Evolutionary conservation across 2,329 filamentous ascomycete species (phyloP), one percentile per base, ranked within the genome.

Genomic region (Berkeleyomyces basicola): DNA sequence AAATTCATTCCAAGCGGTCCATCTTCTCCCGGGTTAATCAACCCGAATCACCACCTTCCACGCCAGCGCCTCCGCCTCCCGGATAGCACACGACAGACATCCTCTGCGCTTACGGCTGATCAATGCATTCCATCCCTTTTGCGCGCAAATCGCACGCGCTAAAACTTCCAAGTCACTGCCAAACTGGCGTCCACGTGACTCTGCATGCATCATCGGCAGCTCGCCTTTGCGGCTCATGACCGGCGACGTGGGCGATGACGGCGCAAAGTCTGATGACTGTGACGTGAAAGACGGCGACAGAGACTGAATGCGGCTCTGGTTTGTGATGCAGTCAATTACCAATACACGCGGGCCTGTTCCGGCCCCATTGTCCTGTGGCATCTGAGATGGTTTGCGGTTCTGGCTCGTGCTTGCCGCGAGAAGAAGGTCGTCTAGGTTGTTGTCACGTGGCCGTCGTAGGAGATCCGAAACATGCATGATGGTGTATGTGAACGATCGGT

Each of bases 51-150:
- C 78, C 36, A 89, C 79, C 67, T 80, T 81, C 76, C 88, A 84
- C 1, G 82, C 84, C 64, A 90, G 70, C 2, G 84, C 87, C 4
- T 83, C 82, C 0, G 86, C 87, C 74, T 92, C 87, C 16, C 88
- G 79, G 51, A 92, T 81, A 47, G 85, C 86, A 71, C 88, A 92
- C 3, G 81, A 80, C 43, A 91, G 72, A 69, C 88, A 92, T 0
- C 85, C 86, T 65, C 86, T 77, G 66, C 82, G 80, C 46, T 79
- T 76, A 60, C 85, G 77, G 65, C 84, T 87, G 66, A 91, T 78
- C 16, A 91, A 70, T 31, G 87, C 87, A 70, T 90, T 86, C 78
- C 84, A 85, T 2, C 87, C 87, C 67, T 80, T 82, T 69, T 88
- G 83, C 0, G 87, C 84, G 70, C 88, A 91, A 67, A 88, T 77